Evolutionary conservation across 331 rosid genomes (phyloP), one percentile per base, ranked within the genome.

Genomic region (Acacia concinna): DNA sequence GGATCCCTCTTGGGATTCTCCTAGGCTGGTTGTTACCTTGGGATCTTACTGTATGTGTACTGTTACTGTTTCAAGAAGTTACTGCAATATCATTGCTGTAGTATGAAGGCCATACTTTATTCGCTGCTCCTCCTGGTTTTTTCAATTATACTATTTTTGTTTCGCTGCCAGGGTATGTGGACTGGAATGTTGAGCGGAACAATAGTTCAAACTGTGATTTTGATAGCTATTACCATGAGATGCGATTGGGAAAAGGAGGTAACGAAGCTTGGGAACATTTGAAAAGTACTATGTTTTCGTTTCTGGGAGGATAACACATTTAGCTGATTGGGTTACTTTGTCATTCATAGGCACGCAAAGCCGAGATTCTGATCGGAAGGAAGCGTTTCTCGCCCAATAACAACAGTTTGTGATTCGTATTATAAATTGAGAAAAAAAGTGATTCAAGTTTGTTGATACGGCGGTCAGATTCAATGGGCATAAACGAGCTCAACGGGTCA

Each of bases 191-290:
- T 91, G 74, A 44, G 87, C 52, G 95, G 95, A 70, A 90, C 93
- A 13, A 75, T 88, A 43, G 88, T 86, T 82, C 94, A 85, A 74
- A 90, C 97, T 71, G 43, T 81, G 64, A 81, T 88, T 57, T 80
- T 92, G 80, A 17, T 68, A 1, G 1, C 78, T 21, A 79, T 88
- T 67, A 90, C 91, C 14, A 9, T 80, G 64, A 84, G 85, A 78
- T 85, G 84, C 54, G 85, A 92, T 63, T 92, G 93, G 97, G 88
- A 73, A 70, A 84, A 75, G 31, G 90, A 87, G 92, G 93, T 92
- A 79, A 66, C 41, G 47, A 37, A 44, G 23, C 27, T 64, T 32
- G 6, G 3, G 43, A 8, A 17, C 41, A 32, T 32, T 43, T 13
- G 6, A 35, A 72, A 44, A 68, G 17, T 47, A n/a, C 27, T 25